These are phyloP conservation scores for Poa pratensis DNA, from an alignment of 176 grass and related monocot genomes.

Conservation along the genomic window DNA sequence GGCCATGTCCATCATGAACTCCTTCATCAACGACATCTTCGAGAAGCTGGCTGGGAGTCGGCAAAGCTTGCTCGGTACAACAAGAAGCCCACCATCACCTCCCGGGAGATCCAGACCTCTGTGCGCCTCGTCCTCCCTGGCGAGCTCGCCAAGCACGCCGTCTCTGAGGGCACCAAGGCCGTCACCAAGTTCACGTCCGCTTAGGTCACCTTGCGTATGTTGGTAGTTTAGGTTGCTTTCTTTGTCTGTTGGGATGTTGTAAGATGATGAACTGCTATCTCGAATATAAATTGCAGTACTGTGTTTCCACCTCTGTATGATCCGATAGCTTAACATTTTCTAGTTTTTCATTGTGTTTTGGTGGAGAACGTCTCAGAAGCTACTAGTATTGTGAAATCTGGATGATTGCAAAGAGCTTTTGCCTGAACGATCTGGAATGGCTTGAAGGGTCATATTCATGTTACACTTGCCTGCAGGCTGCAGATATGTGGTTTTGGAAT, in stretches of 20 bases:
- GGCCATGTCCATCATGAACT: conserved; percentile 98
- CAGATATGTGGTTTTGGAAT: too few relatives aligned
- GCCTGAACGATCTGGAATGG: too few relatives aligned
- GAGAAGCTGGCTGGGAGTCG: conserved; percentile 68
- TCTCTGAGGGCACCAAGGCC: conserved; percentile 9
- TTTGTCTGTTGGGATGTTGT: not conserved
- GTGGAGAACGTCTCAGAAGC: not conserved
- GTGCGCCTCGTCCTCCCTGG: conserved; percentile 71
- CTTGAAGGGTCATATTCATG: too few relatives aligned
- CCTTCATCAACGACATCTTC: conserved; percentile 89
- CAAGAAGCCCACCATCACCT: conserved; percentile 72
- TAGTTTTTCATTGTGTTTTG: not conserved
- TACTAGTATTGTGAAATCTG: too few relatives aligned
- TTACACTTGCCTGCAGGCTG: too few relatives aligned
- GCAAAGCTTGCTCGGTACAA: conserved; percentile 50
- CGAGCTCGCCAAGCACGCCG: conserved; percentile 48
- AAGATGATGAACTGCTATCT: not conserved
- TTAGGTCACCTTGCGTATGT: too few relatives aligned
- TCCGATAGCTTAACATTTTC: not conserved
- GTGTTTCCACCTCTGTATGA: not conserved
- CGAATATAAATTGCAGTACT: not conserved
- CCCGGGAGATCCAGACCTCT: conserved; percentile 63
- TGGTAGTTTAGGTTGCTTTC: not conserved
- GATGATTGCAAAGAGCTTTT: too few relatives aligned
- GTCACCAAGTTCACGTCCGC: not conserved